Percentiles rank a stretch among this genome's conserved stretches.
Conservation (phyloP, 1,284 basidiomycete species). For the Chiua sp. region DNA sequence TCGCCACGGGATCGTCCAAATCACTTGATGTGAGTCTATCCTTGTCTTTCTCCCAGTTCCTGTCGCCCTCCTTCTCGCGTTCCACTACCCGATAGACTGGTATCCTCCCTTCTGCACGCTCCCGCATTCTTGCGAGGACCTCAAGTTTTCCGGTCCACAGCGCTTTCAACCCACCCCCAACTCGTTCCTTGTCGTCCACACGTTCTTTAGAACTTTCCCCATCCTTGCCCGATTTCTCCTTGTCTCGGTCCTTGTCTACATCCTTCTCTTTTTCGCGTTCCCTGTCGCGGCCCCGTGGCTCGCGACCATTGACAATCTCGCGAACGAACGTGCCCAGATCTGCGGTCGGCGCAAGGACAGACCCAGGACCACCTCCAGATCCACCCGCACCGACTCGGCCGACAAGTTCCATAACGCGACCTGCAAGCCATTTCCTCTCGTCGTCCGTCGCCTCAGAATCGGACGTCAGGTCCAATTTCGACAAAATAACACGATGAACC, state of each 20-base stretch:
- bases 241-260: conserved; percentile 37
- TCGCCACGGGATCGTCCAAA: conserved; percentile 35
- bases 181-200: conserved; percentile 40
- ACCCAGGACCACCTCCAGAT: conserved; percentile 30
- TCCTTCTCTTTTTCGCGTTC: conserved; percentile 35
- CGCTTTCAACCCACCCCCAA: conserved; percentile 40
- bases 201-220: conserved; percentile 38
- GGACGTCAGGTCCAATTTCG: conserved; percentile 49
- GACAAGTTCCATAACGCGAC: conserved; percentile 45
- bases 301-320: conserved; percentile 36
- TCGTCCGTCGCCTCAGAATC: conserved; percentile 38
- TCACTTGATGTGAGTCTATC: conserved; percentile 37
- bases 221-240: conserved; percentile 39
- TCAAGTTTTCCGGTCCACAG: conserved; percentile 41
- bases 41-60: conserved; percentile 25
- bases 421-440: conserved; percentile 32
- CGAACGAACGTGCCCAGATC: conserved; percentile 48
- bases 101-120: conserved; percentile 33
- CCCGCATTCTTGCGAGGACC: conserved; percentile 34
- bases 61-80: conserved; percentile 26
- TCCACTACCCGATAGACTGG: conserved; percentile 12
- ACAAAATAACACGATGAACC: conserved; percentile 63
- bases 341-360: conserved; percentile 48
- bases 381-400: conserved; percentile 34
- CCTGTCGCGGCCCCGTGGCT: conserved; percentile 34